These are phyloP conservation scores for Beauveria asiatica DNA, from an alignment of 2,329 filamentous ascomycete species.

Conservation along the genomic window DNA sequence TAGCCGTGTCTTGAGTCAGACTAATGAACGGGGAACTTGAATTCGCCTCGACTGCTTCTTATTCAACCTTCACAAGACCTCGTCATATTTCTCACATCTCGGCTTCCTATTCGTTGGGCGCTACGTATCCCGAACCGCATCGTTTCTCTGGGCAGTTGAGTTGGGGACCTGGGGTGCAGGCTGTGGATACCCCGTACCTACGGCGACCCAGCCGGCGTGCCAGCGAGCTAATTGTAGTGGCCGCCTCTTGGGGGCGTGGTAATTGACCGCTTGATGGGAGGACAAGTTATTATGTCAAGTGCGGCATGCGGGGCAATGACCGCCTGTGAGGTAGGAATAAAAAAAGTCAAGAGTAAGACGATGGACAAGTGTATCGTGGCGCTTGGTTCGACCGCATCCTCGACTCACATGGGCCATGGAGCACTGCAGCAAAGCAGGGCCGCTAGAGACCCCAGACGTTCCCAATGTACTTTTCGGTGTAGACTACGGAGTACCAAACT, in stretches of 20 bases:
- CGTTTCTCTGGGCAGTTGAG: neutral
- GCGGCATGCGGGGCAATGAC: no score
- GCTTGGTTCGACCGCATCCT: no score
- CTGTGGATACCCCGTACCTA: slow-evolving; percentile 4
- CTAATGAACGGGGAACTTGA: neutral
- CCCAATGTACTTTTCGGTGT: no score
- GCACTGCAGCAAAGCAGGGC: no score
- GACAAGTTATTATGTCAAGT: neutral
- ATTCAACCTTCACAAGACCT: neutral
- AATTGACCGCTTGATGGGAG: neutral
- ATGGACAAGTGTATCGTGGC: no score
- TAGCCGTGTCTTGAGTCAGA: no score
- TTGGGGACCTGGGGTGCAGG: neutral
- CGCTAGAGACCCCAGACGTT: no score
- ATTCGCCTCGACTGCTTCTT: neutral
- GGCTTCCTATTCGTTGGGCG: neutral
- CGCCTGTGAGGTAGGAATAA: no score
- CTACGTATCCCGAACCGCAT: neutral
- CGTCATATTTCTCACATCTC: neutral
- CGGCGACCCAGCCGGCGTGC: slow-evolving; percentile 4
- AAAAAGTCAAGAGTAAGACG: no score
- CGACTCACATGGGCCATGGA: no score
- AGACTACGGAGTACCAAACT: no score
- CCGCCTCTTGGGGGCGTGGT: no score
- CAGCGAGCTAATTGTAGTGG: neutral